phyloP scores from a whole-genome alignment of 345 rosid genomes.

The Lagerstroemia speciosa region DNA sequence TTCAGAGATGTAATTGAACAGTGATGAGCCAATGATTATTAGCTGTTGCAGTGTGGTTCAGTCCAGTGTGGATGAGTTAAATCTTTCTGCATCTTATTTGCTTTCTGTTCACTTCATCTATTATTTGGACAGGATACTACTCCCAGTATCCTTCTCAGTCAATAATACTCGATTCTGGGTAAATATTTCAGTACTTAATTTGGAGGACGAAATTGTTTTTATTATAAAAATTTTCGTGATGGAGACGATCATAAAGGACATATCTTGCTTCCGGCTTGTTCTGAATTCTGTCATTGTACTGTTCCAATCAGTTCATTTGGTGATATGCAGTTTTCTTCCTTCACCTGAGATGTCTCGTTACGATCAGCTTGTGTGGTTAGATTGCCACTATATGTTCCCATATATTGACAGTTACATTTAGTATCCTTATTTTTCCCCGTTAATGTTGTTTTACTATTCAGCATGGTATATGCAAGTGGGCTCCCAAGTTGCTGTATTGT shows the following conservation, averaged over 20 bases:
- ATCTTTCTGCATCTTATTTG: background rate
- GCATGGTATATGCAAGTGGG: background rate
- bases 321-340: no score
- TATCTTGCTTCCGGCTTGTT: background rate
- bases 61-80: background rate
- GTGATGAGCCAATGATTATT: background rate
- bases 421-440: background rate
- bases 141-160: background rate
- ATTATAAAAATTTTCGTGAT: background rate
- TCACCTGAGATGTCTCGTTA: no score
- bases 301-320: background rate
- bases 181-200: background rate
- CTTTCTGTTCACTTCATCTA: background rate
- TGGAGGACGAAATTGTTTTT: background rate
- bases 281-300: background rate
- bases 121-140: background rate
- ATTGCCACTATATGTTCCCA: background rate
- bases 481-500: background rate
- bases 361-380: no score
- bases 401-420: background rate
- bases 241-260: background rate
- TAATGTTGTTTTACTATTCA: background rate
- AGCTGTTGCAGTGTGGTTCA: background rate
- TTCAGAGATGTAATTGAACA: background rate
- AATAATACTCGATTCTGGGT: background rate